Evolutionary conservation across 176 grass and related monocot species (phyloP), one percentile per base, ranked within the genome.

Genomic region (Ensete ventricosum): DNA sequence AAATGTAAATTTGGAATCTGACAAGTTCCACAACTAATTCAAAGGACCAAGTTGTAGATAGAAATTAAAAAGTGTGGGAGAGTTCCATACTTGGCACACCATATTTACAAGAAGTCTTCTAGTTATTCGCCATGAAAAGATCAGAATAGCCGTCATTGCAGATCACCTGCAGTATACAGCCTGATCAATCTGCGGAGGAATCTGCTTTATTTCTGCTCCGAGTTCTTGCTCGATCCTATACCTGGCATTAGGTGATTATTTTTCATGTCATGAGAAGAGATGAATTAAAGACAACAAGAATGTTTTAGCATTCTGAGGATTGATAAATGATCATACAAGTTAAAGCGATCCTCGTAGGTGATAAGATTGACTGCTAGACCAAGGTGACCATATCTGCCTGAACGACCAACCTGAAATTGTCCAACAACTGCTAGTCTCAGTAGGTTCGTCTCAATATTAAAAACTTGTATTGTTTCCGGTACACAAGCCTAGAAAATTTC

Each of bases 351-450:
- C 34, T 43, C 34, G 5, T 43, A 43, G 34, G 34, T 43, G 34
- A 43, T 43, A 43, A 43, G 34, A 43, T 43, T 43, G 43, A 91
- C 88, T 29, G 88, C 88, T 52, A 96, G 52, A 50, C 92, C 92
- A 76, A 96, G 92, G 73, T 96, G 88, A 9, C 88, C 92, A 83
- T 88, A 96, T 80, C 92, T 81, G 14, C 92, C 88, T 80, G 92
- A 96, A 74, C 92, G 86, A 73, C 91, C 91, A 88, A 91, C 91
- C 92, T 96, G 49, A 65, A 14, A 86, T 48, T 50, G 49, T 20
- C 23, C 34, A 75, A 83, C 72, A 19, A 43, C 34, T 43, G 34
- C 34, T 43, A 43, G 34, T 43, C 34, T 43, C 4, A 43, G 34
- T 3, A 43, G 34, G 34, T 43, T 43, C 34, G 0, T 43, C 6